Evolutionary conservation across 2,329 filamentous ascomycete species (phyloP).

Genomic region (Pyrenochaeta sp.): DNA sequence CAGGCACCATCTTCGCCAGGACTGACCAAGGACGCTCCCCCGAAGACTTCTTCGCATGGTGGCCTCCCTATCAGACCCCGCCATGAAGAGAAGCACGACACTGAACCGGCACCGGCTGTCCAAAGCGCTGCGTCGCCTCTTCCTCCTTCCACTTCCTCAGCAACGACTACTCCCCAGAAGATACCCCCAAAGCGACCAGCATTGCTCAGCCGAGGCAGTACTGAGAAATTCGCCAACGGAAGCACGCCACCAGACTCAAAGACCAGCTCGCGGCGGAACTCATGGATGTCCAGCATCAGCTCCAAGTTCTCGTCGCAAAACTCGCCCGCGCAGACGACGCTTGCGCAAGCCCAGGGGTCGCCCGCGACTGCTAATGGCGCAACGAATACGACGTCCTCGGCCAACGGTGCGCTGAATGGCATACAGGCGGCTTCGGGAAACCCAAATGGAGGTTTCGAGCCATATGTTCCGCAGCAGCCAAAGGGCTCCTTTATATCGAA

Average conservation of each 20-base stretch:
- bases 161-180: slow-evolving; percentile 36
- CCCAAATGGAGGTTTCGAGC: slow-evolving; percentile 54
- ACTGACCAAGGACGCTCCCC: slow-evolving; percentile 42
- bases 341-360: slow-evolving; percentile 45
- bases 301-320: slow-evolving; percentile 82
- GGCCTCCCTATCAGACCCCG: slow-evolving; percentile 31
- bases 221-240: slow-evolving; percentile 44
- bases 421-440: slow-evolving; percentile 41
- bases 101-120: slow-evolving; percentile 21
- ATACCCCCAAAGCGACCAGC: slow-evolving; percentile 50
- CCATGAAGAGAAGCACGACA: slow-evolving; percentile 25
- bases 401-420: slow-evolving; percentile 51
- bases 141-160: slow-evolving; percentile 22
- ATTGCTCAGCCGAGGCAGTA: slow-evolving; percentile 53
- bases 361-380: slow-evolving; percentile 51
- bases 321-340: slow-evolving; percentile 43
- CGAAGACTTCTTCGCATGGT: slow-evolving; percentile 47
- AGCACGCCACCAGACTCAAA: slow-evolving; percentile 41
- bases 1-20: slow-evolving; percentile 48
- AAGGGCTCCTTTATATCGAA: slow-evolving; percentile 80
- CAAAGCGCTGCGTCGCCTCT: slow-evolving; percentile 37
- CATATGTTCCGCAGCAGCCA: slow-evolving; percentile 78
- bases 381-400: slow-evolving; percentile 62
- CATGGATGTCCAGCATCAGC: slow-evolving; percentile 93
- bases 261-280: slow-evolving; percentile 66